Base-by-base conservation (phyloP, 306 rosid genomes). In the Malus sieversii region DNA sequence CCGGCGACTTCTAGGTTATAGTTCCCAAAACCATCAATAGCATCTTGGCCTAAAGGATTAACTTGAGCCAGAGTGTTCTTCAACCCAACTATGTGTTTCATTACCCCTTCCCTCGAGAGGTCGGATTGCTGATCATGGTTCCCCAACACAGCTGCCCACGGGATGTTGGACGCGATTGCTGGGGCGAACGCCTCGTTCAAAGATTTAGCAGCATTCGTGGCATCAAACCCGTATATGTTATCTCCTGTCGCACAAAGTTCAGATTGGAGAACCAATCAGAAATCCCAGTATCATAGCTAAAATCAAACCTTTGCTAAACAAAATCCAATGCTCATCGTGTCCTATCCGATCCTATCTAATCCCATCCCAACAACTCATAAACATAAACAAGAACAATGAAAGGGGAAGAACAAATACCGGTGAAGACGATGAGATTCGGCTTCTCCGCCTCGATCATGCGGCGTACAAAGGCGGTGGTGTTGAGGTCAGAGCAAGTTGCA, bases 91-190 rank as follows among this genome's bases (percentile, higher is more conserved):
- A 90, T 84, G 78, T 95, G 82, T 64, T 82, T 88, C 97, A 95
- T 95, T 65, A 95, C 99, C 30, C 96, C 93, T 86, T 83, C 91
- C 84, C 99, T 88, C 8, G 93, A 86, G 59, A 95, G 96, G 64
- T 94, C 76, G 12, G 92, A 90, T 86, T 95, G 89, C 79, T 92
- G 99, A 76, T 95, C 99, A 87, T 95, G 99, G 89, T 95, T 95
- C 48, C 99, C 99, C 85, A 92, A 64, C 70, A 95, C 77, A 76
- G 97, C 97, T 3, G 90, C 90, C 99, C 99, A 95, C 19, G 96
- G 97, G 77, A 89, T 90, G 71, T 88, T 89, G n/a, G 96, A 89
- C 9, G 70, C 81, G 77, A 95, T 89, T 74, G 99, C 99, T 11
- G 97, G 97, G 48, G 88, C 93, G 88, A 89, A 95, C 29, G 97